These are phyloP conservation scores for Phoma sp. DNA, from an alignment of 2,329 filamentous ascomycete genomes.

Conservation along the genomic window DNA sequence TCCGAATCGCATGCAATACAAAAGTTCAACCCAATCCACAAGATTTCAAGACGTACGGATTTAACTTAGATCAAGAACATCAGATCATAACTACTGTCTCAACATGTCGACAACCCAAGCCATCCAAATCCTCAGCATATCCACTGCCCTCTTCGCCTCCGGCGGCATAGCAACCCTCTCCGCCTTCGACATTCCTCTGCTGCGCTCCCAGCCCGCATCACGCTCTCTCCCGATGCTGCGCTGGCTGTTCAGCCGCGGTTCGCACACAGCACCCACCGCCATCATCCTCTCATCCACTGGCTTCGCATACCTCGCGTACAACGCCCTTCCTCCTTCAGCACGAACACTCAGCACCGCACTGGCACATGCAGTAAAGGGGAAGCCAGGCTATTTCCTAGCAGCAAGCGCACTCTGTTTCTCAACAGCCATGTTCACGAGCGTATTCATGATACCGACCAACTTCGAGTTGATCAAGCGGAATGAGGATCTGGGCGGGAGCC, in stretches of 20 bases:
- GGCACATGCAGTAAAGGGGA: conserved; percentile 6
- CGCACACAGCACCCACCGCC: conserved; percentile 44
- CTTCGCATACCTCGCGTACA: conserved; percentile 39
- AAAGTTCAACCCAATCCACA: neutral
- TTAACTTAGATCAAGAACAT: too few species aligned
- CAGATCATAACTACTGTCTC: too few species aligned
- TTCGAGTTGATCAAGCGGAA: conserved; percentile 35
- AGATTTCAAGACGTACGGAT: neutral
- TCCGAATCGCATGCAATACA: conserved; percentile 8
- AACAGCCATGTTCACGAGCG: conserved; percentile 28
- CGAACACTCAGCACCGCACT: neutral
- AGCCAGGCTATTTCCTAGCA: conserved; percentile 17
- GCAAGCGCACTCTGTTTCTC: conserved; percentile 29
- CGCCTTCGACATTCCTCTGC: conserved; percentile 42
- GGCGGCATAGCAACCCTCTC: conserved; percentile 47
- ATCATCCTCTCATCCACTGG: conserved; percentile 37
- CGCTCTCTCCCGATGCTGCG: conserved; percentile 46
- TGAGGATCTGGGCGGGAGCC: conserved; percentile 27
- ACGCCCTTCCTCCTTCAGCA: conserved; percentile 7
- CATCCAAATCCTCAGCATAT: conserved; percentile 39
- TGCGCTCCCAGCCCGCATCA: conserved; percentile 47
- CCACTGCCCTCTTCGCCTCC: conserved; percentile 42
- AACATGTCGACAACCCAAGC: conserved; percentile 21
- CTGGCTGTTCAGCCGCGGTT: conserved; percentile 50
- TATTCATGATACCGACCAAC: conserved; percentile 32